These are phyloP conservation scores for Guyanaporus albipodus DNA, from an alignment of 768 basidiomycete species.

Conservation along the genomic window DNA sequence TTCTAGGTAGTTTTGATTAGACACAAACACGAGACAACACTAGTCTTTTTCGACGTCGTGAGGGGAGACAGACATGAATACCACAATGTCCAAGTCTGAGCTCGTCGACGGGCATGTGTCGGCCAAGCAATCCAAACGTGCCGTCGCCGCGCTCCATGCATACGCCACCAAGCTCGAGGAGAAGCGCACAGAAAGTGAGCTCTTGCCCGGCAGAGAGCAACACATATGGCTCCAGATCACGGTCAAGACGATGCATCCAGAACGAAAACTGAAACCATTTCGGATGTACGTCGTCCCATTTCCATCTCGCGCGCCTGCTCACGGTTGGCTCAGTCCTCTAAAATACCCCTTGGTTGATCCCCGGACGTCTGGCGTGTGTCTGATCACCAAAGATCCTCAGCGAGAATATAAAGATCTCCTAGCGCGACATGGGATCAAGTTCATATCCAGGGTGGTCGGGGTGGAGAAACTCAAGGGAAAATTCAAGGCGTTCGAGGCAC, in stretches of 20 bases:
- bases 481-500: conserved; percentile 79
- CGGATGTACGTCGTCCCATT: conserved; percentile 70
- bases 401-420: conserved; percentile 94
- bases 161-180: conserved; percentile 64
- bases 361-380: conserved; percentile 72
- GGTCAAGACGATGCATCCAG: conserved; percentile 76
- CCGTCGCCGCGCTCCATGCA: conserved; percentile 72
- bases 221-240: conserved; percentile 86
- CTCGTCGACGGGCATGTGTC: conserved; percentile 73
- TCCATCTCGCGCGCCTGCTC: neutral
- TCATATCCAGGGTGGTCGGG: conserved; percentile 89
- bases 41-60: neutral
- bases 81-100: conserved; percentile 42
- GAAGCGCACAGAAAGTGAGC: conserved; percentile 67
- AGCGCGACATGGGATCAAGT: conserved; percentile 72
- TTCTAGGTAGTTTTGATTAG: neutral
- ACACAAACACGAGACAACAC: conserved; percentile 20
- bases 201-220: conserved; percentile 76
- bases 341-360: conserved; percentile 83
- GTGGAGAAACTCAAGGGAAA: conserved; percentile 92
- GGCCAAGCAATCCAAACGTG: conserved; percentile 66
- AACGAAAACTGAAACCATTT: conserved; percentile 72
- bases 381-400: conserved; percentile 95
- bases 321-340: conserved; percentile 47
- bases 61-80: neutral